phyloP scores from a whole-genome alignment of 2,329 filamentous ascomycete species.

The Sordariomycetes sp. region DNA sequence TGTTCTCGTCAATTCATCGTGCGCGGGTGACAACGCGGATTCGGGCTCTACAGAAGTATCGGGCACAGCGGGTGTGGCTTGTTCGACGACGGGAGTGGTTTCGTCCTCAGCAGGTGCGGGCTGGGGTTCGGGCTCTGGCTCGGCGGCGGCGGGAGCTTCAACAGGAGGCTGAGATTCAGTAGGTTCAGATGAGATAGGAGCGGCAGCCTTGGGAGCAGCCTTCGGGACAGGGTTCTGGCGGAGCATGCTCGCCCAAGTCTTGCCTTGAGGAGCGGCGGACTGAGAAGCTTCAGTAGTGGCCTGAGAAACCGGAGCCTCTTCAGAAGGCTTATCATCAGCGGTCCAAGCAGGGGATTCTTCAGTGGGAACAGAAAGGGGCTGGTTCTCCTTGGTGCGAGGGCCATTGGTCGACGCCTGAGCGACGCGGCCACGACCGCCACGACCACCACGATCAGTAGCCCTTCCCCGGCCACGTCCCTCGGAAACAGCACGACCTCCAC shows the following conservation, averaged over 20 bases:
- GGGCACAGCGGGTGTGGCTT: constrained; percentile 13
- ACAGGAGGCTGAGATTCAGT: constrained; percentile 6
- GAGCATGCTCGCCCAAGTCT: constrained; percentile 72
- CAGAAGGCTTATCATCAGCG: constrained; percentile 23
- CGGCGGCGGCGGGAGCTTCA: too few relatives aligned
- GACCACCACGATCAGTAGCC: constrained; percentile 53
- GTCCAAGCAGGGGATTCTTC: constrained; percentile 53
- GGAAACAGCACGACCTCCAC: constrained; percentile 52
- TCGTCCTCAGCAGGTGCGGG: constrained; percentile 23
- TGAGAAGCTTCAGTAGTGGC: constrained; percentile 25
- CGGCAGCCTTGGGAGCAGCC: constrained; percentile 42
- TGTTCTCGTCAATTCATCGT: constrained; percentile 78
- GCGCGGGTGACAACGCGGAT: constrained; percentile 55
- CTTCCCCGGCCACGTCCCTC: constrained; percentile 55
- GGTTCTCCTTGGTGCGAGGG: constrained; percentile 44
- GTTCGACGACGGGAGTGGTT: constrained; percentile 21
- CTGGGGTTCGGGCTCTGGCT: constrained; percentile 23
- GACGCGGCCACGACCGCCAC: constrained; percentile 51
- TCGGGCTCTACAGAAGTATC: constrained; percentile 31
- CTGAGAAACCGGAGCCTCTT: constrained; percentile 21
- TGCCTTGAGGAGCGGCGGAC: constrained; percentile 30
- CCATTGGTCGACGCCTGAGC: constrained; percentile 50
- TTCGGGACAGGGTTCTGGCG: constrained; percentile 50
- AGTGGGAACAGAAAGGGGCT: constrained; percentile 55
- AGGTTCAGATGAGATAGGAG: constrained; percentile 16